Conservation (phyloP, 768 basidiomycete genomes). For the Lyophyllum shimeji region DNA sequence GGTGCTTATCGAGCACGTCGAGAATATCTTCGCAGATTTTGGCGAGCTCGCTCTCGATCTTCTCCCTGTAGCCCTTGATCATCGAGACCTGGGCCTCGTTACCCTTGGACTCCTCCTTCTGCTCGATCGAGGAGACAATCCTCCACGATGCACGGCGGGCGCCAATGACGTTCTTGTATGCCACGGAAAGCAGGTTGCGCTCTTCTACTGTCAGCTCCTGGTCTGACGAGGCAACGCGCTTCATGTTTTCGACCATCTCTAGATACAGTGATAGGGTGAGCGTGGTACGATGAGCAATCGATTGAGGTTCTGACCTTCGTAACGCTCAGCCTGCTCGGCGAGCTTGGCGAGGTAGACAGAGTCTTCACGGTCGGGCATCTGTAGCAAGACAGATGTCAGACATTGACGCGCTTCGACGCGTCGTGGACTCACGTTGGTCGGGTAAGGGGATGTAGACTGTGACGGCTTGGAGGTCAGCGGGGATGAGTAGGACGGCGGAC, state of each 20-base stretch:
- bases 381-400: constrained; percentile 23
- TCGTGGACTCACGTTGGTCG: constrained; percentile 43
- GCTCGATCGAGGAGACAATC: constrained; percentile 97
- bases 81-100: constrained; percentile 94
- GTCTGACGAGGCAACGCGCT: constrained; percentile 95
- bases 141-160: constrained; percentile 98
- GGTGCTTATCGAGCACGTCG: constrained; percentile 95
- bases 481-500: constrained; percentile 29
- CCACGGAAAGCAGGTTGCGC: constrained; percentile 95
- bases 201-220: constrained; percentile 98
- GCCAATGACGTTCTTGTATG: constrained; percentile 99
- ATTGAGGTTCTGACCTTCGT: constrained; percentile 65
- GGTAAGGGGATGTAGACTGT: constrained; percentile 21
- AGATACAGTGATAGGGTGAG: constrained; percentile 17
- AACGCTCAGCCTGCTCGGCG: constrained; percentile 99
- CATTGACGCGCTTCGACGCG: constrained; percentile 31
- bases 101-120: constrained; percentile 99
- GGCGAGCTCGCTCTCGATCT: constrained; percentile 95
- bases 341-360: constrained; percentile 99
- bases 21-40: constrained; percentile 99
- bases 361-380: constrained; percentile 92
- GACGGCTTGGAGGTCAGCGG: constrained; percentile 9
- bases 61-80: constrained; percentile 98
- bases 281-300: constrained; percentile 4
- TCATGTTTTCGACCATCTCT: constrained; percentile 99